Percentiles rank a stretch among this genome's conserved stretches.
Conservation (phyloP, 139 green algal genomes). For the Gonium pectorale region DNA sequence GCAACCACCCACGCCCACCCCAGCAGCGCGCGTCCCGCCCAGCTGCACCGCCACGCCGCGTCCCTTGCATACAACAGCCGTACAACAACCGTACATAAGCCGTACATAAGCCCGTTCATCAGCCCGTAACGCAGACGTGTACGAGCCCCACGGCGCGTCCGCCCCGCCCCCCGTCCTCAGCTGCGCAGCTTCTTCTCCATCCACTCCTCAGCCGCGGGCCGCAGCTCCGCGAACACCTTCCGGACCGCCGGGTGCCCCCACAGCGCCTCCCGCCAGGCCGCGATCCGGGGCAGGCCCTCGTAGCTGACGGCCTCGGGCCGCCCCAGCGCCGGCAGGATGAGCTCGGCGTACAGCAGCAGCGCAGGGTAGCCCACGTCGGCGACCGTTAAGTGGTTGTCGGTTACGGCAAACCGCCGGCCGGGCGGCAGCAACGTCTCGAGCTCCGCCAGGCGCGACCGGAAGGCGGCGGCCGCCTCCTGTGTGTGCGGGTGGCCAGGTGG, state of each 20-base stretch:
- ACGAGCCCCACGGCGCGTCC: too few species aligned
- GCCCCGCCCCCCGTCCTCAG: too few species aligned
- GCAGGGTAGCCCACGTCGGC: conserved; percentile 51
- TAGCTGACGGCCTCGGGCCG: neutral
- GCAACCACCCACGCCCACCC: too few species aligned
- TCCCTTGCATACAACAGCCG: too few species aligned
- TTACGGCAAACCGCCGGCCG: neutral
- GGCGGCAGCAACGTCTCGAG: conserved; percentile 24
- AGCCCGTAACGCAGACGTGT: too few species aligned
- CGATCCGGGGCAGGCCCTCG: neutral
- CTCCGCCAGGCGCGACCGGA: conserved; percentile 12
- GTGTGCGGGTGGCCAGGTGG: too few species aligned
- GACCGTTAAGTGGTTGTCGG: conserved; percentile 8
- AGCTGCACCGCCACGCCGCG: too few species aligned
- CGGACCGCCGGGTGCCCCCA: conserved; percentile 19
- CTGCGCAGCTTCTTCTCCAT: conserved; percentile 9
- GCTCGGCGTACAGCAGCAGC: conserved; percentile 48
- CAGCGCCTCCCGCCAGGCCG: conserved; percentile 25
- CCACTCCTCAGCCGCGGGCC: conserved; percentile 22
- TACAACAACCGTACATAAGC: too few species aligned
- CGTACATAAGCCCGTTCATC: too few species aligned
- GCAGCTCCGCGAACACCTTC: neutral
- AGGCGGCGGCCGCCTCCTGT: conserved; percentile 30
- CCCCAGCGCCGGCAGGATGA: conserved; percentile 45
- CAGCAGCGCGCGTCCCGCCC: too few species aligned